Evolutionary conservation across 2,329 filamentous ascomycete species (phyloP).

Genomic region (Diaporthe caulivora): DNA sequence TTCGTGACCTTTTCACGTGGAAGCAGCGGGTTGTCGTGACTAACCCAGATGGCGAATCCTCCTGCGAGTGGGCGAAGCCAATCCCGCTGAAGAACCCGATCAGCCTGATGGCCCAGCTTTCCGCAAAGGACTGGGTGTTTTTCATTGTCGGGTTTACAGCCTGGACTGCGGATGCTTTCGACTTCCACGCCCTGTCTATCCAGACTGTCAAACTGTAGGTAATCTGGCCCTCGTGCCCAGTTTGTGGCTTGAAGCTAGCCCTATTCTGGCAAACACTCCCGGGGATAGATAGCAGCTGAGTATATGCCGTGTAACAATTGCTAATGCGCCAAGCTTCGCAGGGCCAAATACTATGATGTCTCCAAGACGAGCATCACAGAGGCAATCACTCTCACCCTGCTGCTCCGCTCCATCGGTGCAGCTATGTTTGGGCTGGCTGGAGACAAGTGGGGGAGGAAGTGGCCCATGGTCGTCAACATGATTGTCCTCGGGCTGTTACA

Average conservation of each 20-base stretch:
- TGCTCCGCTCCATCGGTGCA: constrained; percentile 81
- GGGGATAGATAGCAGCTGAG: neutral
- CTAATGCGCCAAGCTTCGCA: constrained; percentile 20
- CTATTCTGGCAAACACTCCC: neutral
- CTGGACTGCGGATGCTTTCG: constrained; percentile 87
- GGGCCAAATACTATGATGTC: constrained; percentile 58
- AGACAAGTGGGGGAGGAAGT: constrained; percentile 85
- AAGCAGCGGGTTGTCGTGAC: constrained; percentile 78
- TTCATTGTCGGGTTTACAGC: constrained; percentile 80
- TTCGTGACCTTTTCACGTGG: constrained; percentile 63
- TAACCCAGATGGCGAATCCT: constrained; percentile 74
- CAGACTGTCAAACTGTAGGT: constrained; percentile 76
- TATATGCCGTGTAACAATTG: neutral
- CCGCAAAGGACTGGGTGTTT: constrained; percentile 78
- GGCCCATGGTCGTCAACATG: constrained; percentile 87
- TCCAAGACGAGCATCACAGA: constrained; percentile 77
- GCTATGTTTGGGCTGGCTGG: constrained; percentile 81
- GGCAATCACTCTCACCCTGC: constrained; percentile 80
- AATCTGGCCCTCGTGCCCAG: neutral
- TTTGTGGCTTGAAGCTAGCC: constrained; percentile 6
- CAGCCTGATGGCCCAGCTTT: constrained; percentile 74
- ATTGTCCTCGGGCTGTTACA: constrained; percentile 75
- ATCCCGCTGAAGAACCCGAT: constrained; percentile 78
- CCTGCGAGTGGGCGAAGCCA: constrained; percentile 76
- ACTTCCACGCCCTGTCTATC: constrained; percentile 85